These are phyloP conservation scores for Sophora flavescens DNA, from an alignment of 306 rosid genomes.

Conservation along the genomic window DNA sequence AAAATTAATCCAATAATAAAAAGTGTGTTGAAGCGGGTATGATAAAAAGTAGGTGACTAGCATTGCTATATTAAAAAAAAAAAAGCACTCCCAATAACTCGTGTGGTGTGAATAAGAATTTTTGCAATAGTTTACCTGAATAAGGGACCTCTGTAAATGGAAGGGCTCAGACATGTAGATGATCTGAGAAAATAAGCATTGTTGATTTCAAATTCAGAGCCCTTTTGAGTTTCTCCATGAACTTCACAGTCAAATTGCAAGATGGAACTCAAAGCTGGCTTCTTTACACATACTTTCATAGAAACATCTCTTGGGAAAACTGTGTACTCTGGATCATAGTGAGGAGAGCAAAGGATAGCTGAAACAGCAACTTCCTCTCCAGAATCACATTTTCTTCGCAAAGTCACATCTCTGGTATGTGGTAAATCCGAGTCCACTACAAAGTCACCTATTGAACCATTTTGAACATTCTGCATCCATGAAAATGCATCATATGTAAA, in stretches of 20 bases:
- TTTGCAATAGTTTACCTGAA: conserved; percentile 45
- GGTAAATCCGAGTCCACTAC: conserved; percentile 64
- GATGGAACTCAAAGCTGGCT: conserved; percentile 66
- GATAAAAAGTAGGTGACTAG: no score
- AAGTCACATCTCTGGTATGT: conserved; percentile 70
- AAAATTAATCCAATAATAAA: no score
- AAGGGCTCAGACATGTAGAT: conserved; percentile 33
- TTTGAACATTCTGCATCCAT: conserved; percentile 52
- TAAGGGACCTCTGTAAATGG: conserved; percentile 54
- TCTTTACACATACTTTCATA: conserved; percentile 82
- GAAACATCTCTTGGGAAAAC: conserved; percentile 61
- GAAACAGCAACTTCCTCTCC: conserved; percentile 87
- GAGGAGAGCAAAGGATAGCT: conserved; percentile 64
- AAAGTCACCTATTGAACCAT: conserved; percentile 64
- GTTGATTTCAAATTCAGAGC: conserved; percentile 54
- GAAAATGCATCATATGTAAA: conserved; percentile 24
- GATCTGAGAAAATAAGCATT: conserved; percentile 59
- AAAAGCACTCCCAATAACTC: background rate
- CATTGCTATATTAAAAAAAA: no score
- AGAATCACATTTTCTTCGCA: conserved; percentile 60
- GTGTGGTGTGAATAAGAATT: background rate
- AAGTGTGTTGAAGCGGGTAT: no score
- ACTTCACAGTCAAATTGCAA: conserved; percentile 78
- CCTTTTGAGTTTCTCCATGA: conserved; percentile 13
- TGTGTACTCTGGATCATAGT: conserved; percentile 27